Percentiles rank a stretch among this genome's conserved stretches.
Conservation (phyloP, 2,329 filamentous ascomycete genomes). For the Arachnopeziza araneosa region DNA sequence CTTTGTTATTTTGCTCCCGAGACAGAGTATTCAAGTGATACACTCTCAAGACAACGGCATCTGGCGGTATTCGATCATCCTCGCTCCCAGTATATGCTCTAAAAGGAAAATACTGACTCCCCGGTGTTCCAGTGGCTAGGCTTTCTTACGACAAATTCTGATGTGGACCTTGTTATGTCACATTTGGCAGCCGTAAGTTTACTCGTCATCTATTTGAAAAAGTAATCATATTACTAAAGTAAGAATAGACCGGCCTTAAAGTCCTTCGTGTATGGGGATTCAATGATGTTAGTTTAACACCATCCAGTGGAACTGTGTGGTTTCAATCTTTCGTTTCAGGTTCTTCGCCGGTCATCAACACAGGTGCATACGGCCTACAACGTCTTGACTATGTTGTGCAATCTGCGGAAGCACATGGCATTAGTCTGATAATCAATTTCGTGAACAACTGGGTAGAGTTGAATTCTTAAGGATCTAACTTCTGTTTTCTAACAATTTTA, state of each 20-base stretch:
- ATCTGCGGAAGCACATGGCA: constrained; percentile 50
- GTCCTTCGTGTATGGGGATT: constrained; percentile 61
- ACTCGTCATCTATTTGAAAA: background rate
- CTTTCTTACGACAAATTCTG: constrained; percentile 46
- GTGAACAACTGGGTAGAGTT: constrained; percentile 60
- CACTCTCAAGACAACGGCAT: no score
- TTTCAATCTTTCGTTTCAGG: constrained; percentile 39
- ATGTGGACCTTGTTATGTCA: constrained; percentile 47
- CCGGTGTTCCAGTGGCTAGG: no score
- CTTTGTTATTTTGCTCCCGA: no score
- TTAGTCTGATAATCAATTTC: constrained; percentile 61
- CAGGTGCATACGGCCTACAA: constrained; percentile 56
- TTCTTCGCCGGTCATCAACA: constrained; percentile 55
- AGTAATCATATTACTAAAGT: background rate
- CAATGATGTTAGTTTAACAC: constrained; percentile 46
- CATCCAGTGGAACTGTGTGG: constrained; percentile 37
- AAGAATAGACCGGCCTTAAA: constrained; percentile 44
- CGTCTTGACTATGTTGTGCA: constrained; percentile 60
- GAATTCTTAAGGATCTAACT: background rate
- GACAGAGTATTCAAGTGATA: no score
- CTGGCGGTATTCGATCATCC: no score
- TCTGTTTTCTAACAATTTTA: background rate
- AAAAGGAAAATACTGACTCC: no score
- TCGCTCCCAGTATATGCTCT: no score
- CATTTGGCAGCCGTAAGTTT: constrained; percentile 36